phyloP scores from a whole-genome alignment of 345 rosid genomes.

The Arabidopsis arenosa region DNA sequence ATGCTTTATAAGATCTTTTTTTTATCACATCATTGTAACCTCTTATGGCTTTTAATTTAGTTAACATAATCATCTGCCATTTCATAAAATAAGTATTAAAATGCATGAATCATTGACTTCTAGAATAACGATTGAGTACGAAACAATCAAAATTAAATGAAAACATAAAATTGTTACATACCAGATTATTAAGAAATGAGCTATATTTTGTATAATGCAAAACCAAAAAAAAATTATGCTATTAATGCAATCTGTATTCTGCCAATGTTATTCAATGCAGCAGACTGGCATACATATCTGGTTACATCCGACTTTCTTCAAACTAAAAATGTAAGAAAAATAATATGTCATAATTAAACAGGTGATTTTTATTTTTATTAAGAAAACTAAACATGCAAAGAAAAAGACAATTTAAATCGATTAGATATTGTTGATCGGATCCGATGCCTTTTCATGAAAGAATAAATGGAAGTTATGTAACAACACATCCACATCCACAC shows the following conservation, averaged over 20 bases:
- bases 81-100: background rate
- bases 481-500: background rate
- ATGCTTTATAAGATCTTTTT: background rate
- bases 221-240: background rate
- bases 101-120: background rate
- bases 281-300: background rate
- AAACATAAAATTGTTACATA: background rate
- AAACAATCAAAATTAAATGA: conserved; percentile 27
- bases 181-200: background rate
- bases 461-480: background rate
- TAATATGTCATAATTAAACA: no score
- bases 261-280: background rate
- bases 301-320: conserved; percentile 12
- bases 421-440: background rate
- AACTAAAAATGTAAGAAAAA: background rate
- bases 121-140: conserved; percentile 10
- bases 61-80: background rate
- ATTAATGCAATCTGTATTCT: conserved; percentile 10
- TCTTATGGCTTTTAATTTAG: background rate
- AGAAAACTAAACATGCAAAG: no score
- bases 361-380: no score
- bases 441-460: background rate
- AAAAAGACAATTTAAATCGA: background rate
- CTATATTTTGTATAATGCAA: background rate
- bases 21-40: background rate